These are phyloP conservation scores for Grosmannia huntii DNA, from an alignment of 2,329 filamentous ascomycete species.

Conservation along the genomic window DNA sequence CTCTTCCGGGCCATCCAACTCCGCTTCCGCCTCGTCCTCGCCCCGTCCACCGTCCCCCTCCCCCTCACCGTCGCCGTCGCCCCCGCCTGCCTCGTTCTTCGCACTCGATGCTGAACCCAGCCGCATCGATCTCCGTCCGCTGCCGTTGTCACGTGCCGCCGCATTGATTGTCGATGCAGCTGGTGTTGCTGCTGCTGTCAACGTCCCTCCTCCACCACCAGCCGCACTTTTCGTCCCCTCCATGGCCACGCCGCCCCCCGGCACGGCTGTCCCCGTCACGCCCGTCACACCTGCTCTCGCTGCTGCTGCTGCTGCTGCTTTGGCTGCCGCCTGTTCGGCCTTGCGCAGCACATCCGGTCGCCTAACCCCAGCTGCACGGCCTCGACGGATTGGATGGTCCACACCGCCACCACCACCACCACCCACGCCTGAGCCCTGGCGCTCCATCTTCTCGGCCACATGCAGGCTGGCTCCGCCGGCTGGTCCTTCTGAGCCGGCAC, in stretches of 20 bases:
- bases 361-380: constrained; percentile 32
- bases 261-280: no score
- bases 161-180: constrained; percentile 1
- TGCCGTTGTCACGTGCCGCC: constrained; percentile 6
- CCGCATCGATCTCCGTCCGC: constrained; percentile 23
- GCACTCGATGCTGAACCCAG: constrained; percentile 37
- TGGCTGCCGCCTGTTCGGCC: constrained; percentile 44
- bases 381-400: constrained; percentile 23
- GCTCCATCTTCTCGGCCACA: constrained; percentile 24
- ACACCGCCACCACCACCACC: constrained; percentile 11
- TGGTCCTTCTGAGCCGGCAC: constrained; percentile 13
- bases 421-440: constrained; percentile 19
- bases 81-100: constrained; percentile 16
- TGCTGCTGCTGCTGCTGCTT: constrained; percentile 34
- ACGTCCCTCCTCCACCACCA: no score
- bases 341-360: constrained; percentile 47
- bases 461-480: constrained; percentile 4
- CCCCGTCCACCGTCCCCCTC: constrained; percentile 18
- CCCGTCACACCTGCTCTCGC: constrained; percentile 16
- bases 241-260: no score
- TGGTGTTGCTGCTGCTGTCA: neutral
- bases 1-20: neutral
- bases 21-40: constrained; percentile 2
- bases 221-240: no score
- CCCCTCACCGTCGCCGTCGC: constrained; percentile 22